phyloP scores from a whole-genome alignment of 2,329 filamentous ascomycete genomes.

The Trichoderma polysporum region DNA sequence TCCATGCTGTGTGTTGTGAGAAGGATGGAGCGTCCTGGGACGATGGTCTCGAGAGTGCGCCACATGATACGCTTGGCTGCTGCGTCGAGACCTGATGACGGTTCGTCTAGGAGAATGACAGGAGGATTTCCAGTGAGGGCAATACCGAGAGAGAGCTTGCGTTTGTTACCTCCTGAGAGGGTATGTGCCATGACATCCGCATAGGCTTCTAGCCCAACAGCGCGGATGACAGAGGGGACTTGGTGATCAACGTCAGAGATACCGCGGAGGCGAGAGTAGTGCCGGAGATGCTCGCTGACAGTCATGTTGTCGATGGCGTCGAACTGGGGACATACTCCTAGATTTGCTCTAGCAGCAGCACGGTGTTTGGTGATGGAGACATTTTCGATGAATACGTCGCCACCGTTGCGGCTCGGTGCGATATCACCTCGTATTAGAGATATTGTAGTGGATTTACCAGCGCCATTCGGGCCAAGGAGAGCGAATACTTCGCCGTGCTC shows the following conservation, averaged over 20 bases:
- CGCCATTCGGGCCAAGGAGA: constrained; percentile 73
- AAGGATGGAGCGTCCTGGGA: constrained; percentile 65
- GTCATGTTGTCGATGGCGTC: constrained; percentile 76
- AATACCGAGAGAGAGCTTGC: constrained; percentile 72
- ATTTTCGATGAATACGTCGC: constrained; percentile 68
- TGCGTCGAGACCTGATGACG: constrained; percentile 70
- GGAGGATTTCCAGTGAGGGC: constrained; percentile 73
- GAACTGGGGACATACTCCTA: constrained; percentile 72
- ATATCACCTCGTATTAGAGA: constrained; percentile 72
- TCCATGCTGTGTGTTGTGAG: constrained; percentile 81
- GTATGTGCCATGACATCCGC: constrained; percentile 62
- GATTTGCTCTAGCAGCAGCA: constrained; percentile 60
- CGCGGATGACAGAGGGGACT: constrained; percentile 61
- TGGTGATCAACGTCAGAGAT: constrained; percentile 61
- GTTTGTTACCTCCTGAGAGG: constrained; percentile 74
- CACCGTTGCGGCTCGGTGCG: constrained; percentile 52
- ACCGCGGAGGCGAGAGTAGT: constrained; percentile 71
- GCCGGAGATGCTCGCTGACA: constrained; percentile 67
- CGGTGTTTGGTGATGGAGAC: constrained; percentile 63
- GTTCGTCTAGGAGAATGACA: constrained; percentile 74
- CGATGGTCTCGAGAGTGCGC: constrained; percentile 65
- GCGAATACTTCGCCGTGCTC: constrained; percentile 69
- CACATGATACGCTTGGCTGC: constrained; percentile 74
- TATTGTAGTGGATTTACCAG: constrained; percentile 73
- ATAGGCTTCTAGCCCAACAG: constrained; percentile 65